These are phyloP conservation scores for Juglanconis sp. DNA, from an alignment of 2,329 filamentous ascomycete genomes.

Conservation along the genomic window DNA sequence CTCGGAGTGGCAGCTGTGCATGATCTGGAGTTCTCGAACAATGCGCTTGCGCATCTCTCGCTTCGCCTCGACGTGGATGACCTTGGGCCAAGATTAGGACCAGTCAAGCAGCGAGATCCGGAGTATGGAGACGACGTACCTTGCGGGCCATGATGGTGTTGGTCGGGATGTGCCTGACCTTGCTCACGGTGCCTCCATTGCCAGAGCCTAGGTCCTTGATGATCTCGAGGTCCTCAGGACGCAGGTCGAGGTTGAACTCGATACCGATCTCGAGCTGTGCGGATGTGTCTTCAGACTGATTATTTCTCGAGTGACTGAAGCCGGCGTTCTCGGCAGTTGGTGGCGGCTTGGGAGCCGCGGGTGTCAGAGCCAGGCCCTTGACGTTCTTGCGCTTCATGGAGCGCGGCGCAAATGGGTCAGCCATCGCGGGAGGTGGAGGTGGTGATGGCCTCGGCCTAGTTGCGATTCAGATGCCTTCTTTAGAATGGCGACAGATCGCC, in stretches of 20 bases:
- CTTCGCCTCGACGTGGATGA: constrained; percentile 97
- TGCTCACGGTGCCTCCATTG: constrained; percentile 97
- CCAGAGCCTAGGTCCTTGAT: constrained; percentile 93
- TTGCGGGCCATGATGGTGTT: constrained; percentile 98
- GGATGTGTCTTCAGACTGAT: constrained; percentile 57
- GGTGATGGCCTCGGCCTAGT: background rate
- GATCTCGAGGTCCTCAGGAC: constrained; percentile 87
- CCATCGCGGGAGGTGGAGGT: constrained; percentile 44
- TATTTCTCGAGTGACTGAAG: constrained; percentile 51
- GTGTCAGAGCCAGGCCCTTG: constrained; percentile 87
- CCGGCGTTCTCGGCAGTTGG: constrained; percentile 72
- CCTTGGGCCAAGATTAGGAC: constrained; percentile 48
- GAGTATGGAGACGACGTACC: constrained; percentile 47
- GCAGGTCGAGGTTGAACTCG: constrained; percentile 90
- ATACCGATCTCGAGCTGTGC: constrained; percentile 87
- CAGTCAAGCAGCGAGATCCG: background rate
- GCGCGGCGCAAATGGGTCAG: constrained; percentile 61
- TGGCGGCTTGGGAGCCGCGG: constrained; percentile 68
- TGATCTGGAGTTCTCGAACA: constrained; percentile 93
- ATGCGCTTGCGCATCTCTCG: constrained; percentile 96
- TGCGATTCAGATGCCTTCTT: background rate
- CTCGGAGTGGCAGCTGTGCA: constrained; percentile 95
- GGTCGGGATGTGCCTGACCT: constrained; percentile 90
- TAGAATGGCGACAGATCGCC: background rate
- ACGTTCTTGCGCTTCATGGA: constrained; percentile 99